Evolutionary conservation across 495 filamentous ascomycete genomes (phyloP).

Genomic region (Jackrogersella multiformis): DNA sequence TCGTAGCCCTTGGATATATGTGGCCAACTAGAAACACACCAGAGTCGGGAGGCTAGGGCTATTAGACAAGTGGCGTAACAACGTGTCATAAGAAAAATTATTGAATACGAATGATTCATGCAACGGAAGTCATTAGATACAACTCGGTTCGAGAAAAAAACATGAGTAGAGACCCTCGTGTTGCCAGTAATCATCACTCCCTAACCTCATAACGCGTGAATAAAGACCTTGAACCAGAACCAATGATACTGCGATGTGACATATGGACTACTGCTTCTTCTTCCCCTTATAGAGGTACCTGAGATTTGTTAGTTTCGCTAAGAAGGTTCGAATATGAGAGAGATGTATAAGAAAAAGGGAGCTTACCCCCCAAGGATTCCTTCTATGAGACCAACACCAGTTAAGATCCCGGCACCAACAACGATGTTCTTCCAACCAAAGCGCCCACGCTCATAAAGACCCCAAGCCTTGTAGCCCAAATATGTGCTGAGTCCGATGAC

Average conservation of each 20-base stretch:
- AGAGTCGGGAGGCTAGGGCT: too few species aligned
- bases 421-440: slow-evolving; percentile 77
- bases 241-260: neutral
- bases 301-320: slow-evolving; percentile 16
- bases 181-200: slow-evolving; percentile 3
- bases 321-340: too few species aligned
- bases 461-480: slow-evolving; percentile 58
- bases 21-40: too few species aligned
- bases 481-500: slow-evolving; percentile 57
- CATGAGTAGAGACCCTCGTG: slow-evolving; percentile 28
- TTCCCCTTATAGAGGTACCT: slow-evolving; percentile 54
- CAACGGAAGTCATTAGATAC: slow-evolving; percentile 34
- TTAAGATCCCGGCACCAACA: slow-evolving; percentile 63
- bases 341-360: too few species aligned
- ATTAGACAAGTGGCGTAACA: too few species aligned
- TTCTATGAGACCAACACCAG: slow-evolving; percentile 54
- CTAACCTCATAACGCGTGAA: slow-evolving; percentile 16
- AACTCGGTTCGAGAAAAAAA: slow-evolving; percentile 3
- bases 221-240: neutral
- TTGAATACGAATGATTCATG: neutral
- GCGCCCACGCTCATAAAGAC: slow-evolving; percentile 68
- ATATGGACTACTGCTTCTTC: slow-evolving; percentile 48
- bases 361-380: slow-evolving; percentile 53
- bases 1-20: too few species aligned
- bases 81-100: too few species aligned